These are phyloP conservation scores for Rhodotorula sp. DNA, from an alignment of 1,284 basidiomycete species.

Conservation along the genomic window DNA sequence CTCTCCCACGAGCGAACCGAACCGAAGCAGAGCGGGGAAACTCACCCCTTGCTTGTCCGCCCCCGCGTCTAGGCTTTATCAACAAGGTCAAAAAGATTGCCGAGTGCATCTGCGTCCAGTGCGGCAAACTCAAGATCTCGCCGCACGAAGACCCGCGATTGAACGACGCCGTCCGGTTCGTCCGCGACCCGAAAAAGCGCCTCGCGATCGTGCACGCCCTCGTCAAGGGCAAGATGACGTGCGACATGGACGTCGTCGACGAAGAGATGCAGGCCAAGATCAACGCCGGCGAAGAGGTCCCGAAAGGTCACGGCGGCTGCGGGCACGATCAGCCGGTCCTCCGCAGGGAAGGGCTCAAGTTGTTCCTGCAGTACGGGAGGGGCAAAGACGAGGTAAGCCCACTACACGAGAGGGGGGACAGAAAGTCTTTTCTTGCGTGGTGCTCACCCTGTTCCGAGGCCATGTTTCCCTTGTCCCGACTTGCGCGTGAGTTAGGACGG, in stretches of 20 bases:
- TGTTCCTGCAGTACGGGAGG: constrained; percentile 95
- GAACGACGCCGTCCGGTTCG: constrained; percentile 42
- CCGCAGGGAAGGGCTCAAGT: constrained; percentile 91
- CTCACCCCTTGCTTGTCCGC: constrained; percentile 3
- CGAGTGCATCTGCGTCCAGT: constrained; percentile 98
- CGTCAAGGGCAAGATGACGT: constrained; percentile 79
- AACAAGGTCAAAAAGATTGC: constrained; percentile 99
- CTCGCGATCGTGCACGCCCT: constrained; percentile 85
- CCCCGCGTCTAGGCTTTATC: constrained; percentile 72
- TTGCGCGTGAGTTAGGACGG: constrained; percentile 59
- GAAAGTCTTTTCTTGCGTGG: not conserved
- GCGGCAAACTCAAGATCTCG: constrained; percentile 88
- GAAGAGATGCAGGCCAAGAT: constrained; percentile 75
- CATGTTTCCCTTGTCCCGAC: not conserved
- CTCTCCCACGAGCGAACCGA: no score
- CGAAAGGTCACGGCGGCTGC: constrained; percentile 86
- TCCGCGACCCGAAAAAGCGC: constrained; percentile 46
- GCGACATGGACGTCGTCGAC: constrained; percentile 66
- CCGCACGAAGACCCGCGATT: constrained; percentile 50
- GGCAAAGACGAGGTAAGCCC: constrained; percentile 48
- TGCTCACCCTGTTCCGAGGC: constrained; percentile 21
- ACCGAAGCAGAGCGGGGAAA: not conserved
- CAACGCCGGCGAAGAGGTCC: constrained; percentile 60
- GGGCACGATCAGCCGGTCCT: constrained; percentile 88
- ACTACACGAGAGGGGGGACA: not conserved